Conservation (phyloP, 768 basidiomycete species). For the Dentipellis sp. region DNA sequence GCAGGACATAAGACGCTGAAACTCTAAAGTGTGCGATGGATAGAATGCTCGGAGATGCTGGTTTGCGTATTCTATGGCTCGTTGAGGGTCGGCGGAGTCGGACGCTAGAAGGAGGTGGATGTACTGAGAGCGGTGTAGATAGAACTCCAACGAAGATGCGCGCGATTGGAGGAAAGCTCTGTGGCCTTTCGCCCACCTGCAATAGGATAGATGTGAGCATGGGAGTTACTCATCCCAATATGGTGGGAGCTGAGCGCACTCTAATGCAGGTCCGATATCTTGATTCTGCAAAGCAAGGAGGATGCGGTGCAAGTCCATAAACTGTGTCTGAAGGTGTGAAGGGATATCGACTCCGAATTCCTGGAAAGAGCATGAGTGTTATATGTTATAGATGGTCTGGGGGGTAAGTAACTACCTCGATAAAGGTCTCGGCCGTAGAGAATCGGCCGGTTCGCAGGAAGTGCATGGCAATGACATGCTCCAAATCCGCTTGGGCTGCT, state of each 20-base stretch:
- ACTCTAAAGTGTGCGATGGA: conserved; percentile 48
- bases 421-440: conserved; percentile 63
- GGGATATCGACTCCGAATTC: conserved; percentile 59
- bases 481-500: conserved; percentile 49
- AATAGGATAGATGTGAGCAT: neutral
- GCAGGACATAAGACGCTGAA: conserved; percentile 63
- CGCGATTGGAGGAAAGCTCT: conserved; percentile 55
- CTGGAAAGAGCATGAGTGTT: conserved; percentile 25
- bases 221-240: conserved; percentile 1
- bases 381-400: neutral
- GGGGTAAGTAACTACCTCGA: conserved; percentile 40
- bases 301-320: conserved; percentile 65
- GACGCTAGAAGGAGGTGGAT: conserved; percentile 64
- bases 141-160: conserved; percentile 79
- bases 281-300: conserved; percentile 54
- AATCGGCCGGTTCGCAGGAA: conserved; percentile 79
- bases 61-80: conserved; percentile 72
- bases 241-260: conserved; percentile 33
- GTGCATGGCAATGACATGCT: conserved; percentile 66
- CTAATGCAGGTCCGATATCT: conserved; percentile 70
- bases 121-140: conserved; percentile 87
- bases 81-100: conserved; percentile 43
- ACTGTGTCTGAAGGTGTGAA: conserved; percentile 40
- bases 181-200: conserved; percentile 73
- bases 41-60: conserved; percentile 56